These are phyloP conservation scores for Pittosporum tobira DNA, from an alignment of 129 eudicot genomes.

Conservation along the genomic window DNA sequence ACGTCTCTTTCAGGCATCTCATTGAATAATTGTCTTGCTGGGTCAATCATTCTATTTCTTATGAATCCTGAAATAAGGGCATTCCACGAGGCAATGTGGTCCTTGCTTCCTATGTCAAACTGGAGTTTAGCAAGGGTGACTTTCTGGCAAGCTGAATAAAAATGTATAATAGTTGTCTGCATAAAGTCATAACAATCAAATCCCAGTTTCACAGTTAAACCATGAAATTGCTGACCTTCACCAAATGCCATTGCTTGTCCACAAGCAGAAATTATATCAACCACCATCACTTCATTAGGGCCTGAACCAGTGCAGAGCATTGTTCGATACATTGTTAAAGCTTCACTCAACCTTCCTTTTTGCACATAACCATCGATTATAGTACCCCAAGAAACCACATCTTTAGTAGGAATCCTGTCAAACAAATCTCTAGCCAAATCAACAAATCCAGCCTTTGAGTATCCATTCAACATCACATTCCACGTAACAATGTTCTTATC, in stretches of 20 bases:
- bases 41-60: constrained; percentile 50
- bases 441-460: constrained; percentile 46
- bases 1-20: constrained; percentile 74
- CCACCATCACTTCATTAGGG: constrained; percentile 81
- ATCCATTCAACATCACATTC: constrained; percentile 95
- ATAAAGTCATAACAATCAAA: constrained; percentile 47
- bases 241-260: constrained; percentile 35
- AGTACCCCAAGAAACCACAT: constrained; percentile 90
- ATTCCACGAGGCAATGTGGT: constrained; percentile 68
- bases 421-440: constrained; percentile 51
- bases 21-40: constrained; percentile 44
- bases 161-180: constrained; percentile 67
- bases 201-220: constrained; percentile 44
- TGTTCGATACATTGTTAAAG: constrained; percentile 43
- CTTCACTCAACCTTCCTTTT: constrained; percentile 40
- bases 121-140: constrained; percentile 49
- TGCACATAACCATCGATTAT: constrained; percentile 56
- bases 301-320: constrained; percentile 45
- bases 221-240: constrained; percentile 70
- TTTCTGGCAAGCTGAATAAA: constrained; percentile 55
- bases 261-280: constrained; percentile 58
- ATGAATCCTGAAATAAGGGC: constrained; percentile 66
- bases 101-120: constrained; percentile 49
- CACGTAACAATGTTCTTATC: constrained; percentile 65
- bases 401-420: constrained; percentile 50